phyloP scores from a whole-genome alignment of 108 stramenopile species.

The Phaeodactylum tricornutum region DNA sequence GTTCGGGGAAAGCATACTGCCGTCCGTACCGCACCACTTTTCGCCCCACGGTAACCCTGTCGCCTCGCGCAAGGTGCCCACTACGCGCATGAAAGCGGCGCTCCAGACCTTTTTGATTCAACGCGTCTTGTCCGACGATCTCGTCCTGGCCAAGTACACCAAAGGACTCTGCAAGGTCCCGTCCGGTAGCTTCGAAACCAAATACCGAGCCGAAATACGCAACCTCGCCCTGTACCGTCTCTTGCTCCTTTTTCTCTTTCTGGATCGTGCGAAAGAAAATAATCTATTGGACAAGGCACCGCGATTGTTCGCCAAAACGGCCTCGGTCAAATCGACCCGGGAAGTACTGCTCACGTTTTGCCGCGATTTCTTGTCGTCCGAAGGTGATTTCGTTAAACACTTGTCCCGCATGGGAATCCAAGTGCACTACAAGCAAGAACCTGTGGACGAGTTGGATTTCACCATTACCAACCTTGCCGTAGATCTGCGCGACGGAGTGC shows the following conservation, averaged over 20 bases:
- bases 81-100: conserved; percentile 26
- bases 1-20: conserved; percentile 55
- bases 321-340: conserved; percentile 78
- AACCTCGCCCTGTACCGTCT: conserved; percentile 50
- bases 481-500: conserved; percentile 92
- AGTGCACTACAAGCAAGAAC: conserved; percentile 69
- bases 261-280: conserved; percentile 60
- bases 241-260: conserved; percentile 69
- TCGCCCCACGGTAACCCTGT: neutral
- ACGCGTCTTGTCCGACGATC: conserved; percentile 59
- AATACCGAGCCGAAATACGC: conserved; percentile 50
- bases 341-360: conserved; percentile 73
- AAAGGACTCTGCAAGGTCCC: conserved; percentile 60
- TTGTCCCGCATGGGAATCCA: conserved; percentile 61
- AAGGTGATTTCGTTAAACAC: conserved; percentile 87
- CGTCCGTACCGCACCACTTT: neutral
- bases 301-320: conserved; percentile 43
- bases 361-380: conserved; percentile 61
- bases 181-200: conserved; percentile 58
- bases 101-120: conserved; percentile 51
- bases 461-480: conserved; percentile 62
- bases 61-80: neutral
- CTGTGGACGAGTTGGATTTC: conserved; percentile 88
- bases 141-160: conserved; percentile 49
- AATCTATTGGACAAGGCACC: conserved; percentile 53